Conservation (phyloP, 2,329 filamentous ascomycete genomes). For the Exserohilum rostratum region DNA sequence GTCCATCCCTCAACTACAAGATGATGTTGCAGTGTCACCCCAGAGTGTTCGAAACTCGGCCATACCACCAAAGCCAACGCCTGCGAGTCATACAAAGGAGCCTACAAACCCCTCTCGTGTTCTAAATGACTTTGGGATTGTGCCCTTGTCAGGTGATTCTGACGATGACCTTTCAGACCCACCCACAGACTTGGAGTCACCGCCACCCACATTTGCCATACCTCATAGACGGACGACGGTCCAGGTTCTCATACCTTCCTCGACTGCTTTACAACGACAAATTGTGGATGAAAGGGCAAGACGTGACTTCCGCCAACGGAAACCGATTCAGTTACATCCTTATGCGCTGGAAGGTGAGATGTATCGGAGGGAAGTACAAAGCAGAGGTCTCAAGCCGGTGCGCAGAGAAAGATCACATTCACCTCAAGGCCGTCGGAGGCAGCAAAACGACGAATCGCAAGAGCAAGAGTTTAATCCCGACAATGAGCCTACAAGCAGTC, state of each 20-base stretch:
- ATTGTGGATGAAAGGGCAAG: constrained; percentile 22
- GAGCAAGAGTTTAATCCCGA: constrained; percentile 42
- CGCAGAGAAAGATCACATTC: constrained; percentile 40
- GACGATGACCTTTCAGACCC: constrained; percentile 37
- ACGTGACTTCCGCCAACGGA: constrained; percentile 52
- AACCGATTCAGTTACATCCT: constrained; percentile 57
- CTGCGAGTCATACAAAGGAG: background rate
- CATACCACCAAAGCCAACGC: background rate
- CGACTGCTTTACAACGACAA: constrained; percentile 22
- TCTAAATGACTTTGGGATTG: constrained; percentile 26
- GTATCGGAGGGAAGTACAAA: constrained; percentile 52
- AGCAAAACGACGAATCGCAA: constrained; percentile 34
- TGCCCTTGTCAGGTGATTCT: constrained; percentile 31
- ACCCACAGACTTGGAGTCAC: constrained; percentile 30
- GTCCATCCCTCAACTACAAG: constrained; percentile 12
- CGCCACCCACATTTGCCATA: constrained; percentile 8
- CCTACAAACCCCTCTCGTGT: constrained; percentile 12
- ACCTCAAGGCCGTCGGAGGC: constrained; percentile 23
- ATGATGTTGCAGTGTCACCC: constrained; percentile 5
- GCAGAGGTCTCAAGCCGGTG: constrained; percentile 53
- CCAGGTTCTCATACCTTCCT: constrained; percentile 39
- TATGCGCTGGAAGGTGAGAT: constrained; percentile 54
- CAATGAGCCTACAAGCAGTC: constrained; percentile 27
- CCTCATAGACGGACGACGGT: constrained; percentile 36
- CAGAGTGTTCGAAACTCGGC: constrained; percentile 2